Percentiles rank a stretch among this genome's conserved stretches.
Evolutionary conservation across 257 asterid genomes (phyloP).

Genomic region (Nicotiana noctiflora): DNA sequence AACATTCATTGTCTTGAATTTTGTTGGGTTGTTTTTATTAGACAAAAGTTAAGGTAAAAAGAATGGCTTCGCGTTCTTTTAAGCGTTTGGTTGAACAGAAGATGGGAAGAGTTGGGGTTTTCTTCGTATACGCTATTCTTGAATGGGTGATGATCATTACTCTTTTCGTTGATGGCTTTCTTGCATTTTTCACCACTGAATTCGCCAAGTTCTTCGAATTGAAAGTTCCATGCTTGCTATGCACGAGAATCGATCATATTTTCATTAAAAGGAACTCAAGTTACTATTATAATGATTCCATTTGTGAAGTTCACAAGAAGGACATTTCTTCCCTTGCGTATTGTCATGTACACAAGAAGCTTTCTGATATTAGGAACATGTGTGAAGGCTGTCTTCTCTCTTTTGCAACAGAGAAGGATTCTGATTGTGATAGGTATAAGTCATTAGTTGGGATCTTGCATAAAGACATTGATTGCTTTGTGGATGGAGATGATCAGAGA

Average conservation of each 20-base stretch:
- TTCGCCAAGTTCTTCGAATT: conserved; percentile 58
- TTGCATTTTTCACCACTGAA: conserved; percentile 56
- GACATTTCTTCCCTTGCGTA: conserved; percentile 20
- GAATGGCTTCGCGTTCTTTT: conserved; percentile 17
- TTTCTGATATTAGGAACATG: too few relatives aligned
- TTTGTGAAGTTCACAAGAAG: conserved; percentile 77
- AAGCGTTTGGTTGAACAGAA: conserved; percentile 42
- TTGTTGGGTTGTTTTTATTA: background rate
- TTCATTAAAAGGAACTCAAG: conserved; percentile 39
- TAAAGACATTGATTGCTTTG: too few relatives aligned
- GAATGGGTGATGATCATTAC: conserved; percentile 68
- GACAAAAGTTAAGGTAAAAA: background rate
- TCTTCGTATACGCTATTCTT: conserved; percentile 49
- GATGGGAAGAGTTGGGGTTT: conserved; percentile 48
- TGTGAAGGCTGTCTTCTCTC: too few relatives aligned
- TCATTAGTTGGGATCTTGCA: too few relatives aligned
- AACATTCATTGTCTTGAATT: background rate
- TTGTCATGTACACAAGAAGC: too few relatives aligned
- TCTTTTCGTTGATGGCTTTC: conserved; percentile 64
- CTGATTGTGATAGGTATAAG: too few relatives aligned
- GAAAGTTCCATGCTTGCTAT: conserved; percentile 67
- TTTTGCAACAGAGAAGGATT: too few relatives aligned
- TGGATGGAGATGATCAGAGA: too few relatives aligned
- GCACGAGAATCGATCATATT: conserved; percentile 67
- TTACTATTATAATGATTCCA: conserved; percentile 64